Evolutionary conservation across 1,139 yeast genomes (phyloP), one percentile per base, ranked within the genome.

Genomic region (Meyerozyma elateridarum): DNA sequence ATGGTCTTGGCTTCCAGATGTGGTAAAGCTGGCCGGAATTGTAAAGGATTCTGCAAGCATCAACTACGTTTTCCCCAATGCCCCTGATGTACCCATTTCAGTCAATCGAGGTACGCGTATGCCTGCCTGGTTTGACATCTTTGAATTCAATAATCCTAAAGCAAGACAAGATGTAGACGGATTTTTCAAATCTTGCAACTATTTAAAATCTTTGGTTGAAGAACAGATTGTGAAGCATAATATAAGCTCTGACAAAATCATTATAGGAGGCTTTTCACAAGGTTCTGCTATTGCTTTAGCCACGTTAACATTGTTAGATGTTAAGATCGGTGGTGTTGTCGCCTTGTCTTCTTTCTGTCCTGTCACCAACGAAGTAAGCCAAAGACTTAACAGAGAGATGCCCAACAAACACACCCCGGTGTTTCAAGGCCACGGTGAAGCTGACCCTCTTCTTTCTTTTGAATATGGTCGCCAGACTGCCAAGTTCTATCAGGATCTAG

Each of bases 191-290:
- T 68, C 85, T 22, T 65, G 82, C 30, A 72, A 70, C 2, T 49
- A 60, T 2, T 62, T 88, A 29, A 70, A 75, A 38, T 51, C 51
- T 2, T 62, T 79, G 37, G 70, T 91, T 31, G 60, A 72, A 15
- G 81, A 80, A 39, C 89, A 87, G 52, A 65, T 76, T 11, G 73
- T 70, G 6, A 54, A 54, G 5, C 41, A 56, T 34, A 84, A 93
- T 3, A 73, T 89, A 22, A 73, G 80, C 2, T 61, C 88, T 0
- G 79, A 82, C 22, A 73, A 81, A 34, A 82, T 91, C 32, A 67
- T 91, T 11, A 64, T 91, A 40, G 97, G 97, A 21, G 98, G 98
- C 1, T 91, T 91, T 52, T 81, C 94, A 6, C 98, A 91, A 59
- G 98, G 98, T 37, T 95, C 88, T 31, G 91, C 95, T 1, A 44